Base-by-base conservation (phyloP, 306 rosid species). In the Lathyrus aphaca region DNA sequence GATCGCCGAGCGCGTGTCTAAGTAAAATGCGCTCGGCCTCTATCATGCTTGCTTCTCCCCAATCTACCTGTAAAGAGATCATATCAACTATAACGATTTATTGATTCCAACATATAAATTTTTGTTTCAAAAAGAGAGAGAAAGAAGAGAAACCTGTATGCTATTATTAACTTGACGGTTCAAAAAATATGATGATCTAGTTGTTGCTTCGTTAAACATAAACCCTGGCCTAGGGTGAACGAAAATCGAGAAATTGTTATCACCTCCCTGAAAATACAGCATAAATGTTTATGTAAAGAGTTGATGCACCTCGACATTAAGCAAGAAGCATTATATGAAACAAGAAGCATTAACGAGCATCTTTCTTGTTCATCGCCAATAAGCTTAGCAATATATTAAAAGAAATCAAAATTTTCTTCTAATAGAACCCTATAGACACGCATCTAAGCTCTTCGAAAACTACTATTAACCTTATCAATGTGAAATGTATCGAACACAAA, bases 11-110 rank as follows among this genome's bases (percentile, higher is more conserved):
- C 10, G 99, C 99, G 44, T 91, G 96, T 49, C 65, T 83, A 43
- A 91, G 96, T 75, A 95, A 80, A 79, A 91, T 74, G 32, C 95
- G 92, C 76, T 95, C 99, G 11, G 99, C 97, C 85, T 86, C 85
- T 76, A 95, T 89, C 99, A 95, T 95, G 80, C 80, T 95, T 72
- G 99, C 92, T 84, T 83, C 90, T 75, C 97, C 99, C 99, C 99
- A 95, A 64, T 91, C 99, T 84, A 95, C 86, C 99, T 95, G 97
- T 71, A 80, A 79, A 83, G 54, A 68, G 18, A 82, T 72, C 42
- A 80, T 50, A 72, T 49, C 55, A 49, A 49, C 25, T 16, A 49
- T 49, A 49, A 49, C 25, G 9, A 17, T 21, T 16, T 49, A 49
- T 49, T 49, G 25, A 49, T 49, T 49, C 55, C 55, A 49, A 16